phyloP scores from a whole-genome alignment of 352 stramenopile species.

The Saprolegnia diclina region DNA sequence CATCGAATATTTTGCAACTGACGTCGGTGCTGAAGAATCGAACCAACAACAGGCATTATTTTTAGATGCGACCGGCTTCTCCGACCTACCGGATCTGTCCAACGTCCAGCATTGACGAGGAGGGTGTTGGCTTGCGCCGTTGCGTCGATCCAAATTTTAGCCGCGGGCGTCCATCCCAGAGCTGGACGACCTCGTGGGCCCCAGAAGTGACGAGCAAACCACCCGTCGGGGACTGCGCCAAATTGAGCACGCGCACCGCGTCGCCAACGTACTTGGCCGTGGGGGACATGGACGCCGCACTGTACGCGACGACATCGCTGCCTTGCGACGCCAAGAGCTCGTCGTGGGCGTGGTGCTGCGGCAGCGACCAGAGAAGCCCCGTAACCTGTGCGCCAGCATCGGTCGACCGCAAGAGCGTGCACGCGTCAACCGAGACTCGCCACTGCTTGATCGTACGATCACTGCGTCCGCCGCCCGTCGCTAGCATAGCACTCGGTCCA shows the following conservation, averaged over 20 bases:
- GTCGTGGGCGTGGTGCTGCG: conserved; percentile 3
- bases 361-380: conserved; percentile 14
- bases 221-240: background rate
- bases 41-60: too few species aligned
- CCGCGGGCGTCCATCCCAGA: background rate
- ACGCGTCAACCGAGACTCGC: conserved; percentile 15
- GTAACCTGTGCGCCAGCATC: conserved; percentile 18
- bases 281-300: background rate
- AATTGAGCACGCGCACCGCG: background rate
- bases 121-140: too few species aligned
- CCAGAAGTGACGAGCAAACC: background rate
- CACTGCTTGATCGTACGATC: conserved; percentile 19
- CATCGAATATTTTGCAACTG: too few species aligned
- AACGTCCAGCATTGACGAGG: too few species aligned
- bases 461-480: conserved; percentile 15
- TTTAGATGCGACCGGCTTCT: too few species aligned
- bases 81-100: too few species aligned
- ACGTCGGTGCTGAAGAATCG: too few species aligned
- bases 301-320: background rate
- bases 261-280: conserved; percentile 2
- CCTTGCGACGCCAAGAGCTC: background rate
- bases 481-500: background rate
- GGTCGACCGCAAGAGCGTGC: conserved; percentile 12
- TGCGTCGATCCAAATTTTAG: background rate
- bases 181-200: background rate